These are phyloP conservation scores for Ceratobasidium sp. DNA, from an alignment of 1,284 basidiomycete genomes.

Conservation along the genomic window DNA sequence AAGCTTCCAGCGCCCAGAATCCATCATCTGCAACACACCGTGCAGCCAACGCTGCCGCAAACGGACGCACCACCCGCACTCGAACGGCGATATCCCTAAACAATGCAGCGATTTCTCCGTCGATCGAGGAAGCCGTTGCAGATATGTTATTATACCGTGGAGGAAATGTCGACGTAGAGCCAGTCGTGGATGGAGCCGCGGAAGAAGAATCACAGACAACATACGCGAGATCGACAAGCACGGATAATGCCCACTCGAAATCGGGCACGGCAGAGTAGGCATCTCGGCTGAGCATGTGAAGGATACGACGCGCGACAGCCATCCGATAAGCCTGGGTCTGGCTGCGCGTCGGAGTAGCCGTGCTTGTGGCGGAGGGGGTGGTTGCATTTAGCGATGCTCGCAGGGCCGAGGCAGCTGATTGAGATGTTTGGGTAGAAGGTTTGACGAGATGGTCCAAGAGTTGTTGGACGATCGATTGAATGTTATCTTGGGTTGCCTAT, in stretches of 20 bases:
- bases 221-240: constrained; percentile 90
- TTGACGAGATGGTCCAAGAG: constrained; percentile 86
- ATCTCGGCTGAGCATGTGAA: constrained; percentile 84
- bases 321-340: constrained; percentile 84
- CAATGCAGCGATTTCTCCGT: constrained; percentile 80
- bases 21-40: constrained; percentile 76
- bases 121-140: constrained; percentile 64
- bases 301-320: constrained; percentile 82
- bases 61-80: constrained; percentile 80
- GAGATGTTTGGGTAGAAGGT: constrained; percentile 60
- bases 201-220: constrained; percentile 60
- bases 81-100: constrained; percentile 89
- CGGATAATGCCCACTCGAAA: constrained; percentile 97
- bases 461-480: constrained; percentile 90
- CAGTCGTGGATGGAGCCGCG: not conserved
- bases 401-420: constrained; percentile 60
- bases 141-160: constrained; percentile 4
- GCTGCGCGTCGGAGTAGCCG: constrained; percentile 65
- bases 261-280: constrained; percentile 91
- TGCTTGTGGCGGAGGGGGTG: constrained; percentile 57
- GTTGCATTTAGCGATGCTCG: constrained; percentile 60
- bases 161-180: constrained; percentile 18
- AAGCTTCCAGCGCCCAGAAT: constrained; percentile 65
- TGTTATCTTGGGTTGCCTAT: constrained; percentile 83
- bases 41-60: constrained; percentile 81